A percentile compares a stretch with the other conserved stretches of the same genome.
phyloP scores from a whole-genome alignment of 306 rosid genomes.

The Begonia fuchsioides region DNA sequence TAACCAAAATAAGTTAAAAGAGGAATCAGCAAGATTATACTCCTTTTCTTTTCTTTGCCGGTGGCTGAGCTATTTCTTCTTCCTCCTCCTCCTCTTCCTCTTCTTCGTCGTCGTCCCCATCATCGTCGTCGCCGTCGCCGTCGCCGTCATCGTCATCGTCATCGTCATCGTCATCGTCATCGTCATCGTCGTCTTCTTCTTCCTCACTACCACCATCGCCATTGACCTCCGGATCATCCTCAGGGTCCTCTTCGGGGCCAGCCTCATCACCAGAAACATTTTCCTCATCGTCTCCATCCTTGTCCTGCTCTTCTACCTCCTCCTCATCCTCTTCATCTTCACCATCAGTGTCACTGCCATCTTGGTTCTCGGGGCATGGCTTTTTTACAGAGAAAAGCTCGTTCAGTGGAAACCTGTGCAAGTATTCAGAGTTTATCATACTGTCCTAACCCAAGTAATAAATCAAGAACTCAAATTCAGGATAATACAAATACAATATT shows the following conservation, averaged over 20 bases:
- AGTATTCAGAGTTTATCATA: not conserved
- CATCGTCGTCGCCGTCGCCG: not conserved
- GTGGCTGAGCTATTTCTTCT: slow-evolving; percentile 30
- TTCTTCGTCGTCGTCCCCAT: not conserved
- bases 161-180: not conserved
- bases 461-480: not conserved
- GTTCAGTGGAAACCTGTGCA: slow-evolving; percentile 36
- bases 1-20: too few relatives aligned
- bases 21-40: not conserved
- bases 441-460: not conserved
- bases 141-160: slow-evolving; percentile 1
- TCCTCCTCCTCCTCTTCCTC: slow-evolving; percentile 22
- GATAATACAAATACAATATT: slow-evolving; percentile 3
- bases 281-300: slow-evolving; percentile 28
- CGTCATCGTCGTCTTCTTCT: slow-evolving; percentile 20
- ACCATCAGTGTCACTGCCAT: slow-evolving; percentile 37
- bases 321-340: slow-evolving; percentile 24
- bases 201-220: slow-evolving; percentile 41
- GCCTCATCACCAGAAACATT: slow-evolving; percentile 35
- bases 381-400: slow-evolving; percentile 16
- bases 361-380: slow-evolving; percentile 30
- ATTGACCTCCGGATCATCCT: slow-evolving; percentile 36
- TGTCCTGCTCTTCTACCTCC: slow-evolving; percentile 25
- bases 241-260: slow-evolving; percentile 32
- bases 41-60: slow-evolving; percentile 32